Conservation (phyloP, 345 rosid species). For the Arabidopsis suecica region DNA sequence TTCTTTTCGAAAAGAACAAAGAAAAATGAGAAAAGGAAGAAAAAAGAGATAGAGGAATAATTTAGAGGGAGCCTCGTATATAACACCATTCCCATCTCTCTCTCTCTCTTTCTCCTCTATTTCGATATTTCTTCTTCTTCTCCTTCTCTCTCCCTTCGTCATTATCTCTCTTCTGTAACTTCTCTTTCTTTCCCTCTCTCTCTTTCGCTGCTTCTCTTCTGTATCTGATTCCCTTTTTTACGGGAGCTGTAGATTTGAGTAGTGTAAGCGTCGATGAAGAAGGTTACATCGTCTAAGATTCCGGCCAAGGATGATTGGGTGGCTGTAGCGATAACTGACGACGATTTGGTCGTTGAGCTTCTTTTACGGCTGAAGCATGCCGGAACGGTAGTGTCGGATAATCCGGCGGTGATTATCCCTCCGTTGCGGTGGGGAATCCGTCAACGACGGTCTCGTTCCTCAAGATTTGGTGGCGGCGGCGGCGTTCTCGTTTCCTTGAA, state of each 20-base stretch:
- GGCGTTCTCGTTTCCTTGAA: constrained; percentile 32
- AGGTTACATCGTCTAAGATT: constrained; percentile 19
- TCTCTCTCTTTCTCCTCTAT: constrained; percentile 16
- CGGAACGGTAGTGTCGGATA: constrained; percentile 37
- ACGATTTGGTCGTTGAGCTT: constrained; percentile 69
- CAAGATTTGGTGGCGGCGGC: constrained; percentile 48
- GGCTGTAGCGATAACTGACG: constrained; percentile 69
- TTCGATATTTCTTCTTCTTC: constrained; percentile 33
- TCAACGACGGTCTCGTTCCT: constrained; percentile 59
- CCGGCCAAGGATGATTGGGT: constrained; percentile 70
- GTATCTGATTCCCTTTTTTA: constrained; percentile 17
- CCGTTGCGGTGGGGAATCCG: constrained; percentile 67
- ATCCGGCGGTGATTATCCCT: constrained; percentile 36
- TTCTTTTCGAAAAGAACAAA: neutral
- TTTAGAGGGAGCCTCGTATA: constrained; percentile 36
- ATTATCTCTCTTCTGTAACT: constrained; percentile 36
- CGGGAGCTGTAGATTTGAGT: constrained; percentile 24
- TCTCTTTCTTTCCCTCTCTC: constrained; percentile 22
- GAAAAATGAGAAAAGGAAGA: neutral
- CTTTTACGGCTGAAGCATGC: constrained; percentile 60
- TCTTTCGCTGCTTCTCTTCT: constrained; percentile 23
- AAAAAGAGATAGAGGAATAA: constrained; percentile 21
- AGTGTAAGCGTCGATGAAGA: constrained; percentile 31
- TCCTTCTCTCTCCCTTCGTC: constrained; percentile 38
- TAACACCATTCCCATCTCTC: constrained; percentile 33